Conservation (phyloP, 139 green algal genomes). For the Monoraphidium neglectum region DNA sequence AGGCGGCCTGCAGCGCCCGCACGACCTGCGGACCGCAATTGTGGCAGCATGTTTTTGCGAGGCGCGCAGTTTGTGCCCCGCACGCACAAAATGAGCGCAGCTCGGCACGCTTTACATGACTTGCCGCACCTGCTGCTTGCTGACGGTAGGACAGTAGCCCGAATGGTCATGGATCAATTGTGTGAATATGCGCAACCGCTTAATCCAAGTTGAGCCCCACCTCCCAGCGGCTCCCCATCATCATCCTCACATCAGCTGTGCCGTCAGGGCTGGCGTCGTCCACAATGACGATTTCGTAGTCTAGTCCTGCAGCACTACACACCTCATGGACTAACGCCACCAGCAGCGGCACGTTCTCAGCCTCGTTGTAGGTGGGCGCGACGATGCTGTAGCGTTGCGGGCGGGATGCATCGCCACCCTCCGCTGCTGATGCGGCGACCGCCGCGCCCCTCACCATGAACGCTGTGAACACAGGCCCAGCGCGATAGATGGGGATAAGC, state of each 20-base stretch:
- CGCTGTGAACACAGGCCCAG: too few species aligned
- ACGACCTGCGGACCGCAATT: constrained; percentile 54
- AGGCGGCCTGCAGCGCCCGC: constrained; percentile 23
- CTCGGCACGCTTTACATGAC: constrained; percentile 57
- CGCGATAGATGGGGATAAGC: too few species aligned
- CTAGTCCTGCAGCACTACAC: constrained; percentile 38
- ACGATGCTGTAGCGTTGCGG: constrained; percentile 92
- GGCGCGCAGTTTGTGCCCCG: too few species aligned
- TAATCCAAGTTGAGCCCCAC: constrained; percentile 29
- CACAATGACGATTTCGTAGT: constrained; percentile 92
- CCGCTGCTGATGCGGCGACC: too few species aligned
- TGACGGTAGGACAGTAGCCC: too few species aligned
- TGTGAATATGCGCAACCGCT: too few species aligned
- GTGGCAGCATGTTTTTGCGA: constrained; percentile 19
- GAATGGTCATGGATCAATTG: too few species aligned
- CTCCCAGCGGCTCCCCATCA: constrained; percentile 32
- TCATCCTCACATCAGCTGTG: constrained; percentile 65
- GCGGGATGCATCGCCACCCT: too few species aligned
- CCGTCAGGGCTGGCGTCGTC: constrained; percentile 95
- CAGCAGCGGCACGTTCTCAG: constrained; percentile 88
- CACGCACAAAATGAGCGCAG: too few species aligned
- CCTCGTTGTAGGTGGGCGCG: constrained; percentile 97
- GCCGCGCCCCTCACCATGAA: too few species aligned
- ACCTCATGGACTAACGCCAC: constrained; percentile 79
- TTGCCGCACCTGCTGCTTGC: too few species aligned